phyloP scores from a whole-genome alignment of 108 stramenopile genomes.

The Nitzschia sp. region DNA sequence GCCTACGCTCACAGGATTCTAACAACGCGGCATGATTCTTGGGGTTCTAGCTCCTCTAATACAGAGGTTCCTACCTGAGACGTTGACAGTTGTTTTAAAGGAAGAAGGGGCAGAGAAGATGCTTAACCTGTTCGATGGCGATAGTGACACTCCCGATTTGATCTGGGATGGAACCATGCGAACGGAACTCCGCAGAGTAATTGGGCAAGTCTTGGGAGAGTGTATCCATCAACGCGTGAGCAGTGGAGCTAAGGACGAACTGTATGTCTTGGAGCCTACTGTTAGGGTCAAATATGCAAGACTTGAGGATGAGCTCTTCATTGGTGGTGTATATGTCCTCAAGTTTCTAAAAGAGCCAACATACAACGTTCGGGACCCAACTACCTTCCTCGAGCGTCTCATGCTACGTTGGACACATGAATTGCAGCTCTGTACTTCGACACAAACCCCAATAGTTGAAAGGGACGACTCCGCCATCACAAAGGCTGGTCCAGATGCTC shows the following conservation, averaged over 20 bases:
- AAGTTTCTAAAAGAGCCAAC: constrained; percentile 83
- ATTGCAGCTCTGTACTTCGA: constrained; percentile 40
- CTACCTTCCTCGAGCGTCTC: constrained; percentile 57
- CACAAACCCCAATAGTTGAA: constrained; percentile 8
- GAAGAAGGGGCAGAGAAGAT: constrained; percentile 58
- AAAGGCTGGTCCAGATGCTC: constrained; percentile 32
- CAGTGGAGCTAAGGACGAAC: constrained; percentile 29
- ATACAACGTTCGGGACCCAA: constrained; percentile 73
- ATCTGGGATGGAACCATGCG: constrained; percentile 77
- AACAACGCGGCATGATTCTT: too few species aligned
- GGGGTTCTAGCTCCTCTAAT: constrained; percentile 31
- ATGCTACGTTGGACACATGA: constrained; percentile 61
- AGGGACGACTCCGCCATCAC: constrained; percentile 13
- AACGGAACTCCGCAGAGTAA: constrained; percentile 53
- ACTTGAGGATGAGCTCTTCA: constrained; percentile 59
- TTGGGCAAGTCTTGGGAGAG: constrained; percentile 38
- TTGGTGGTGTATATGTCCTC: constrained; percentile 77
- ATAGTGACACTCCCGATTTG: constrained; percentile 73
- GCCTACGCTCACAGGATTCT: neutral
- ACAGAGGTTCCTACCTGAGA: constrained; percentile 46
- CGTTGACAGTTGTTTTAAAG: constrained; percentile 48
- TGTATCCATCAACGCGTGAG: constrained; percentile 31
- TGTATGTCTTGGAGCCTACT: constrained; percentile 35
- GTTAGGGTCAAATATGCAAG: constrained; percentile 48
- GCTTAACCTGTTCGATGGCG: constrained; percentile 62